Percentiles rank a stretch among this genome's conserved stretches.
Conservation (phyloP, 306 rosid genomes). For the Acacia acuminata region DNA sequence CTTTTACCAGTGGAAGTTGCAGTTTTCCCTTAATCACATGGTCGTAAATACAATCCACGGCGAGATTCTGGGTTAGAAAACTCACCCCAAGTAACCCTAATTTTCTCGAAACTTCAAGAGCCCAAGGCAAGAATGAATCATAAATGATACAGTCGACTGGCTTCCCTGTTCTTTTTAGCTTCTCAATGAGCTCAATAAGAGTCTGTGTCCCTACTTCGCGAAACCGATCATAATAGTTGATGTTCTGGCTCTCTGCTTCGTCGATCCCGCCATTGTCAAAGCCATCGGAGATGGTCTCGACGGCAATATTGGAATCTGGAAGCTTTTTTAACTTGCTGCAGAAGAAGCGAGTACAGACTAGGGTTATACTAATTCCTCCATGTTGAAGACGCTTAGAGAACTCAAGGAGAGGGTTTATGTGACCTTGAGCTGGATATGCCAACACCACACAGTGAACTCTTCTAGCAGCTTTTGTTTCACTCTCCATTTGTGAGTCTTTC, state of each 20-base stretch:
- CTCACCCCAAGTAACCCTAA: neutral
- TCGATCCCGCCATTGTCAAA: neutral
- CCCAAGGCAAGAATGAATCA: neutral
- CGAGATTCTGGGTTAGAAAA: neutral
- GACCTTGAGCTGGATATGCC: constrained; percentile 35
- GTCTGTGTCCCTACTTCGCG: neutral
- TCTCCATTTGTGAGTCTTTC: neutral
- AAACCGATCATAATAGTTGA: neutral
- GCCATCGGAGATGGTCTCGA: neutral
- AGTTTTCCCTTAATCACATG: neutral
- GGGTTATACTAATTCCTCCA: constrained; percentile 26
- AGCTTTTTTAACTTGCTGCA: neutral
- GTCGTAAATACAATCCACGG: neutral
- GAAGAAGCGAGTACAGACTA: constrained; percentile 23
- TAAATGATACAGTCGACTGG: neutral
- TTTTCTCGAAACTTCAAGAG: neutral
- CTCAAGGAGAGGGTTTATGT: constrained; percentile 40
- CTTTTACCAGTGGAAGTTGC: neutral
- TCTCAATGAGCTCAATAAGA: neutral
- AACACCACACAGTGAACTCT: constrained; percentile 25
- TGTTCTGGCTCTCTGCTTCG: neutral
- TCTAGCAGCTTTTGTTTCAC: neutral
- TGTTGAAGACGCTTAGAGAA: constrained; percentile 31
- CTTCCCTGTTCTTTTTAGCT: neutral
- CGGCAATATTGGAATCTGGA: neutral